These are phyloP conservation scores for Fusarium sulawesiense DNA, from an alignment of 2,329 filamentous ascomycete genomes.

Conservation along the genomic window DNA sequence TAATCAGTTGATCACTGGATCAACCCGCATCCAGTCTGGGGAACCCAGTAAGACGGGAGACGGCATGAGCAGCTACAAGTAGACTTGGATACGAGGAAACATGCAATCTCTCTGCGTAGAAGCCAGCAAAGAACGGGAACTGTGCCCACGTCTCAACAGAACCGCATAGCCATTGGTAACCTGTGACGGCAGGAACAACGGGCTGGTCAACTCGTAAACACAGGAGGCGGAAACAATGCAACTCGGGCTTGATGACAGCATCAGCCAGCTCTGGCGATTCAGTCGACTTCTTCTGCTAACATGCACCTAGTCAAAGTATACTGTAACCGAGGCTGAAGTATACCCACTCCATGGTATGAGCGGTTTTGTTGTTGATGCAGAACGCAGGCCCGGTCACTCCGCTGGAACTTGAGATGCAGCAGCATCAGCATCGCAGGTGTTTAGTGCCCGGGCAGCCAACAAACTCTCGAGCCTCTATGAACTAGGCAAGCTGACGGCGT, in stretches of 20 bases:
- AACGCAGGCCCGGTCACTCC: slow-evolving; percentile 23
- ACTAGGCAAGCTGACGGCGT: slow-evolving; percentile 17
- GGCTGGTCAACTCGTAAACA: slow-evolving; percentile 10
- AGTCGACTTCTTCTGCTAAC: slow-evolving; percentile 13
- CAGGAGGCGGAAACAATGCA: slow-evolving; percentile 25
- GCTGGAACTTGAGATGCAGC: slow-evolving; percentile 28
- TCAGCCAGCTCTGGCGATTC: slow-evolving; percentile 18
- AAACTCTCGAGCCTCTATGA: slow-evolving; percentile 25
- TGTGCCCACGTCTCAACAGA: slow-evolving; percentile 11
- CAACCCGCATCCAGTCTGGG: slow-evolving; percentile 14
- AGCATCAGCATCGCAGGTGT: slow-evolving; percentile 16
- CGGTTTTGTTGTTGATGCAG: slow-evolving; percentile 34
- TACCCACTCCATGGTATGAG: slow-evolving; percentile 24
- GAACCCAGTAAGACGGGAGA: slow-evolving; percentile 33
- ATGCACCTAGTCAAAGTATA: slow-evolving; percentile 32
- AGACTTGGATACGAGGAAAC: slow-evolving; percentile 32
- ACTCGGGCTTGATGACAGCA: slow-evolving; percentile 27
- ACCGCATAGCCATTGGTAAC: slow-evolving; percentile 5
- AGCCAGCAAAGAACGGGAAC: slow-evolving; percentile 17
- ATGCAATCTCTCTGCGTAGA: slow-evolving; percentile 30
- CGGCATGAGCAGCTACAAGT: slow-evolving; percentile 26
- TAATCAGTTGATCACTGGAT: slow-evolving; percentile 33
- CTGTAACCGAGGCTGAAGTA: slow-evolving; percentile 26
- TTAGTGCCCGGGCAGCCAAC: slow-evolving; percentile 28
- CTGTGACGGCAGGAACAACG: slow-evolving; percentile 21